Conservation (phyloP, 192 early-diverging fungal genomes). For the Helicostylum pulchrum region DNA sequence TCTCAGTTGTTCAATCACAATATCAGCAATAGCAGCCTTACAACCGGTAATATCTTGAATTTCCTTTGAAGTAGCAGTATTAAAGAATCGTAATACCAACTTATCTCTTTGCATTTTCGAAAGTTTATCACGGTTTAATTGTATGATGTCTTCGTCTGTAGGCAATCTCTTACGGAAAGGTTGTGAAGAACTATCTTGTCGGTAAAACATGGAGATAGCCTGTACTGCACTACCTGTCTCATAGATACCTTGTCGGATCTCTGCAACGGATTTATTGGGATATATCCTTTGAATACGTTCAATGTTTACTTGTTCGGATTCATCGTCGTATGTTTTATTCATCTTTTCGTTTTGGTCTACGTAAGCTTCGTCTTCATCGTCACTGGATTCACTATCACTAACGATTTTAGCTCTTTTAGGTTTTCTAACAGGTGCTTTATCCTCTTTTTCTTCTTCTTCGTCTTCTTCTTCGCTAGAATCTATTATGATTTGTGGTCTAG, state of each 20-base stretch:
- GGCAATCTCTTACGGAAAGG: not conserved
- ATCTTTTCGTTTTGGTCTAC: not conserved
- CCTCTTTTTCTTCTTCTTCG: not conserved
- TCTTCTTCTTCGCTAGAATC: conserved; percentile 19
- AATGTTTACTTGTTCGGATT: not conserved
- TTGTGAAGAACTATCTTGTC: not conserved
- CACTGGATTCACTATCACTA: conserved; percentile 1
- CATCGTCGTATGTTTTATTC: not conserved
- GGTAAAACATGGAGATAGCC: not conserved
- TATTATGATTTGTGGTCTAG: not conserved
- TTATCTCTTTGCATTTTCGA: not conserved
- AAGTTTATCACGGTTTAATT: not conserved
- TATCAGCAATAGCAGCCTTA: conserved; percentile 8
- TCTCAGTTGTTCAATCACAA: conserved; percentile 33
- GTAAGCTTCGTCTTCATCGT: conserved; percentile 5
- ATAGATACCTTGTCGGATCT: not conserved
- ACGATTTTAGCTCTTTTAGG: not conserved
- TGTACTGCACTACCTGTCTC: not conserved
- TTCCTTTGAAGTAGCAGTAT: conserved; percentile 15
- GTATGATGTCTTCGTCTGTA: not conserved
- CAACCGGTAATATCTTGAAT: conserved; percentile 27
- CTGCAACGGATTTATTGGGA: not conserved
- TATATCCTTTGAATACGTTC: not conserved
- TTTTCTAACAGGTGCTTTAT: not conserved
- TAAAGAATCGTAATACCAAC: conserved; percentile 12